Percentiles rank a stretch among this genome's conserved stretches.
Conservation (phyloP, 345 rosid species). For the Syzygium oleosum region DNA sequence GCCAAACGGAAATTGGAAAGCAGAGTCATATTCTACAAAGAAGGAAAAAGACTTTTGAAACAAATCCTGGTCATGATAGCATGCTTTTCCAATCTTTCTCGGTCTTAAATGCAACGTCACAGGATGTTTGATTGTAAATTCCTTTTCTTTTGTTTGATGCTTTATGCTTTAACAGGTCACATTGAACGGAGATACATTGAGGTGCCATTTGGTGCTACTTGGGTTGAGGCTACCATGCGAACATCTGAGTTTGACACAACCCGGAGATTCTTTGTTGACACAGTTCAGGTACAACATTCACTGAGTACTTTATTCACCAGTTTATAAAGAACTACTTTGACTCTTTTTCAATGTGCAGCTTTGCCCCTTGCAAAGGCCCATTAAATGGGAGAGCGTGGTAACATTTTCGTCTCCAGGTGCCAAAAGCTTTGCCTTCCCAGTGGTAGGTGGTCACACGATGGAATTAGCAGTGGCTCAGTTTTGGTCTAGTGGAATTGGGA, state of each 20-base stretch:
- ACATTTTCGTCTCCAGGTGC: conserved; percentile 75
- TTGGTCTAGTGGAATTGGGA: conserved; percentile 98
- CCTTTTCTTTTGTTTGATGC: not conserved
- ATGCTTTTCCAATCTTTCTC: not conserved
- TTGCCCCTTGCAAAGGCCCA: conserved; percentile 85
- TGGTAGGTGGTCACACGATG: conserved; percentile 84
- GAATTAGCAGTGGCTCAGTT: conserved; percentile 93
- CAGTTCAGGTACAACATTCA: conserved; percentile 61
- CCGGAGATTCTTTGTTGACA: conserved; percentile 77
- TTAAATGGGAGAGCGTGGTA: conserved; percentile 73
- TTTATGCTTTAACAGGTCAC: conserved; percentile 43
- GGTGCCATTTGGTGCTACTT: conserved; percentile 82
- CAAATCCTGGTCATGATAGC: not conserved
- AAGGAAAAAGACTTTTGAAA: not conserved
- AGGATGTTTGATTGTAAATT: not conserved
- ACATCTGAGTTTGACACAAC: conserved; percentile 81
- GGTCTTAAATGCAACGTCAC: not conserved
- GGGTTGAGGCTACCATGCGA: conserved; percentile 95
- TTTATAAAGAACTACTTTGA: not conserved
- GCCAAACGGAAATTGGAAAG: not conserved
- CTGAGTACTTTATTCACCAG: not conserved
- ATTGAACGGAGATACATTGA: conserved; percentile 85
- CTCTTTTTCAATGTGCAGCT: conserved; percentile 52
- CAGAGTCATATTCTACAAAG: not conserved
- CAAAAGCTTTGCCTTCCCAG: conserved; percentile 75